Base-by-base conservation (phyloP, 768 basidiomycete species). In the Leccinum ochraceum region DNA sequence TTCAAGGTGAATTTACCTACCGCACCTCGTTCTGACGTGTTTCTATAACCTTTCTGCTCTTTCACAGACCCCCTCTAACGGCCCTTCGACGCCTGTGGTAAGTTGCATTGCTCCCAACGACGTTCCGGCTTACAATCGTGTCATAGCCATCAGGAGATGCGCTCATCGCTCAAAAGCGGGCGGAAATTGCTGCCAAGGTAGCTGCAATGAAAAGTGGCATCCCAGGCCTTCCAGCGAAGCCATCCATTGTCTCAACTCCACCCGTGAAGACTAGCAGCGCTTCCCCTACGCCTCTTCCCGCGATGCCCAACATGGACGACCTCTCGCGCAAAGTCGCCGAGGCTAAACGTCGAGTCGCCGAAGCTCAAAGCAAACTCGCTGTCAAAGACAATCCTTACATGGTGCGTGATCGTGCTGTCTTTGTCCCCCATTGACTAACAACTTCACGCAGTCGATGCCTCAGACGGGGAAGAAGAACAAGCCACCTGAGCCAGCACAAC, bases 361-460 rank as follows among this genome's bases (percentile, higher is more conserved):
- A 92, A 48, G 89, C 92, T 37, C 89, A 90, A 69, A 90, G 81
- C 58, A 88, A 88, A 66, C 81, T 87, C 20, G 84, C 87, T 1
- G 77, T 88, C 32, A 90, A 88, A 63, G 89, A 88, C 59, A 96
- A 94, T 63, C 94, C 93, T 0, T 95, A 96, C 79, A 87, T 94
- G 84, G 93, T 89, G 34, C 50, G 84, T 75, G n/a, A 39, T 28
- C 42, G 24, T 17, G 17, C 4, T 49, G 53, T 44, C 24, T 17
- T 42, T 36, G 16, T 20, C 37, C 36, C 11, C 17, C 44, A 7
- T 6, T n/a, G n/a, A 11, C 54, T 66, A 32, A 69, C 42, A 7
- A 32, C 17, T 20, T 16, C 44, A 1, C 54, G 14, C 60, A 89
- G 85, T 78, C 86, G 3, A 73, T 83, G 61, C 79, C 86, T 11